Evolutionary conservation across 2,329 filamentous ascomycete species (phyloP).

Genomic region (Pyricularia grisea): DNA sequence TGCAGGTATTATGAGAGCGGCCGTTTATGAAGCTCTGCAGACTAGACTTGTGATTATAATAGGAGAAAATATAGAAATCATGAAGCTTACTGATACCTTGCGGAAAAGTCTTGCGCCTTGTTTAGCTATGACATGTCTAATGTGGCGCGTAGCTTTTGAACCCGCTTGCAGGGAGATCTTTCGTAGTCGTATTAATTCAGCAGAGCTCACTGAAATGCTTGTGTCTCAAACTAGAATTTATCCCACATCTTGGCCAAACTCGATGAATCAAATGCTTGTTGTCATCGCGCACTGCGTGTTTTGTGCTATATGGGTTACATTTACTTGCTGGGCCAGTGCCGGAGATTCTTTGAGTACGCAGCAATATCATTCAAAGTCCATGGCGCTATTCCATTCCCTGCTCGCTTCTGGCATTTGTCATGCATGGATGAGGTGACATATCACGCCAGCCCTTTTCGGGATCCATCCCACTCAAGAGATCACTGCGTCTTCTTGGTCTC

Average conservation of each 20-base stretch:
- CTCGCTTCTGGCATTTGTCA: background rate
- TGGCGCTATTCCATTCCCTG: background rate
- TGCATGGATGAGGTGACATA: background rate
- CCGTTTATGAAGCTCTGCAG: background rate
- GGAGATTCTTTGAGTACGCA: background rate
- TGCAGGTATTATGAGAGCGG: background rate
- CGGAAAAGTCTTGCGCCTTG: background rate
- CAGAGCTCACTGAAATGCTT: too few relatives aligned
- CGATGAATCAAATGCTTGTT: background rate
- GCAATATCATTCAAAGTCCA: background rate
- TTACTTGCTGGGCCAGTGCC: background rate
- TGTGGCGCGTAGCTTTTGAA: background rate
- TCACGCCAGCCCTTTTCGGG: background rate
- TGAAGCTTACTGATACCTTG: background rate
- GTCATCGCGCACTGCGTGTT: background rate
- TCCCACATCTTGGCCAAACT: background rate
- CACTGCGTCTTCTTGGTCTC: constrained; percentile 10
- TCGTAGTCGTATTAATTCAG: too few relatives aligned
- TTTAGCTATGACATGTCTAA: background rate
- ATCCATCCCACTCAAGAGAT: background rate
- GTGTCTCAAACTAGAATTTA: background rate
- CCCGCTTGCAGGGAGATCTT: background rate
- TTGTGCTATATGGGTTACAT: background rate
- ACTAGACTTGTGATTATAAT: background rate
- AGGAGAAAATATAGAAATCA: background rate